Evolutionary conservation across 257 asterid species (phyloP).

Genomic region (Salvia miltiorrhiza): DNA sequence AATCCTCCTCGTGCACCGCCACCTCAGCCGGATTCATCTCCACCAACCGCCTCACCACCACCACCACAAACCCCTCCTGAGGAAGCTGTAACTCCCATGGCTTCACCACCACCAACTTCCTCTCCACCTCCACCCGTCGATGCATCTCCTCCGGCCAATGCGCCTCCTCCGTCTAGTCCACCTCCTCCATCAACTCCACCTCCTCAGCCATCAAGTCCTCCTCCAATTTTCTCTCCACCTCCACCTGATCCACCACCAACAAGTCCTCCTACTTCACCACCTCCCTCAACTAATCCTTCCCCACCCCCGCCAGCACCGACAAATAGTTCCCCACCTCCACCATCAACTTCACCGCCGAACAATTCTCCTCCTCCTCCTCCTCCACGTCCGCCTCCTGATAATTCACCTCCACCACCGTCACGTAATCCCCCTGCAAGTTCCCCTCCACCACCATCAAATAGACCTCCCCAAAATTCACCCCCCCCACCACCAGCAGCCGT

Average conservation of each 20-base stretch:
- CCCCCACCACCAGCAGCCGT: constrained; percentile 33
- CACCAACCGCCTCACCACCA: constrained; percentile 4
- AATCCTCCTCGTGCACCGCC: constrained; percentile 11
- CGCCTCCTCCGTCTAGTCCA: constrained; percentile 2
- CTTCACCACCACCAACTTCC: constrained; percentile 23
- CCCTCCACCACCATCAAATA: constrained; percentile 48
- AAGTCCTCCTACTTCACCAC: constrained; percentile 24
- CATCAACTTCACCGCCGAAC: constrained; percentile 27
- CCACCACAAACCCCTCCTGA: constrained; percentile 12
- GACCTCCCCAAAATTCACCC: constrained; percentile 36
- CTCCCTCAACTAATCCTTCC: constrained; percentile 33
- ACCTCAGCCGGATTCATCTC: constrained; percentile 24
- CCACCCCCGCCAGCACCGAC: constrained; percentile 37
- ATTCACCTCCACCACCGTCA: constrained; percentile 31
- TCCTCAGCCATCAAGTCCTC: constrained; percentile 30
- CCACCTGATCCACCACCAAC: constrained; percentile 34
- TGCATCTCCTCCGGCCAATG: constrained; percentile 27
- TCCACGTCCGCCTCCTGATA: constrained; percentile 30
- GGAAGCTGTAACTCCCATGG: too few species aligned
- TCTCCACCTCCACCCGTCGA: constrained; percentile 29
- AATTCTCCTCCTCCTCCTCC: constrained; percentile 50
- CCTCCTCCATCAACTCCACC: constrained; percentile 22
- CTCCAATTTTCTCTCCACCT: constrained; percentile 38
- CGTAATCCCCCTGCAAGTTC: constrained; percentile 35
- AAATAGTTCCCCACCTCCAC: constrained; percentile 30